phyloP scores from a whole-genome alignment of 768 basidiomycete species.

The Termitomyces titanicus region DNA sequence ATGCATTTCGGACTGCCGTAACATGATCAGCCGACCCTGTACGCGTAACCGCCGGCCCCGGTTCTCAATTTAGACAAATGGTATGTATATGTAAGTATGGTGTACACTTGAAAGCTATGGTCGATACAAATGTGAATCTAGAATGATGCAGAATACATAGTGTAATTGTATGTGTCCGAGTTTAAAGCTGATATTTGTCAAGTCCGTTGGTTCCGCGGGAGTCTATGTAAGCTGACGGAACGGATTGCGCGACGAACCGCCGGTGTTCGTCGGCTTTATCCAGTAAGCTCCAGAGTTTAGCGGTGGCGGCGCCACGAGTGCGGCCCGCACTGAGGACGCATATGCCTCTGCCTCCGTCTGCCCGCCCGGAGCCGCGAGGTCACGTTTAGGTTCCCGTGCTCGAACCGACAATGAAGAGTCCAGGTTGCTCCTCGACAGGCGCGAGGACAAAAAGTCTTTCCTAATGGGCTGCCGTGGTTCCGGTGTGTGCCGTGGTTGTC shows the following conservation, averaged over 20 bases:
- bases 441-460: constrained; percentile 37
- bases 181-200: too few species aligned
- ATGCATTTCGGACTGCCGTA: neutral
- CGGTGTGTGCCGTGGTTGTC: constrained; percentile 53
- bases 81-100: constrained; percentile 2
- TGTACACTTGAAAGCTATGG: constrained; percentile 2
- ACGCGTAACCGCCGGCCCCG: constrained; percentile 4
- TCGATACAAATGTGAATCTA: neutral
- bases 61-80: constrained; percentile 9
- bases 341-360: constrained; percentile 62
- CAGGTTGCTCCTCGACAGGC: constrained; percentile 46
- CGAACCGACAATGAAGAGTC: constrained; percentile 31
- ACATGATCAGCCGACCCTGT: constrained; percentile 12
- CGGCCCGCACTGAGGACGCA: constrained; percentile 43
- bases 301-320: constrained; percentile 22
- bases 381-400: constrained; percentile 10
- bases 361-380: constrained; percentile 14
- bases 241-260: constrained; percentile 49
- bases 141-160: neutral
- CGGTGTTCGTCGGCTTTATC: constrained; percentile 40
- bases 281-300: constrained; percentile 34
- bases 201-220: neutral
- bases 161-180: neutral
- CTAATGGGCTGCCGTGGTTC: constrained; percentile 75
- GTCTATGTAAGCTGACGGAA: constrained; percentile 31